These are phyloP conservation scores for Venustampulla echinocandica DNA, from an alignment of 495 filamentous ascomycete species.

Conservation along the genomic window DNA sequence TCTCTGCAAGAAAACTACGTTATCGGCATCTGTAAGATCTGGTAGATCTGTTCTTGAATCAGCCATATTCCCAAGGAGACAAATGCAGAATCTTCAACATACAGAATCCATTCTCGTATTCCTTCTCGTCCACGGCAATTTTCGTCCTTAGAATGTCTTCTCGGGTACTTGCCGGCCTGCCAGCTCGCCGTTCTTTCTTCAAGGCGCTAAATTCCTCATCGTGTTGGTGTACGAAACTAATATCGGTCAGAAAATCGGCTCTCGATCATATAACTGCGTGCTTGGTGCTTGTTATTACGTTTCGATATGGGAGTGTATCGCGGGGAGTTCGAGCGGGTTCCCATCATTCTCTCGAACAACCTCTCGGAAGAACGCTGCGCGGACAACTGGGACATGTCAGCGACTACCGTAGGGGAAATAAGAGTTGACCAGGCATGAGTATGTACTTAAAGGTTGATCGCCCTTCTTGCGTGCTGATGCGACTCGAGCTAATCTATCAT, in stretches of 20 bases:
- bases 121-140: conserved; percentile 61
- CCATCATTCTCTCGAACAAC: conserved; percentile 42
- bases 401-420: not conserved
- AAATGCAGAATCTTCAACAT: conserved; percentile 17
- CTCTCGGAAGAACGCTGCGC: conserved; percentile 64
- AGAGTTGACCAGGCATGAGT: not conserved
- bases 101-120: conserved; percentile 79
- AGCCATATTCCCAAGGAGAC: conserved; percentile 13
- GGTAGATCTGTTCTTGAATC: conserved; percentile 35
- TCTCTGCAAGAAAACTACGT: conserved; percentile 33
- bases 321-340: conserved; percentile 45
- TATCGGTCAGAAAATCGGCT: not conserved
- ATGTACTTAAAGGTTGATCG: conserved; percentile 58
- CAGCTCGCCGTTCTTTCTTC: conserved; percentile 68
- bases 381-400: conserved; percentile 45
- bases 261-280: too few species aligned
- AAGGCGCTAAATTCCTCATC: conserved; percentile 65
- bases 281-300: conserved; percentile 50
- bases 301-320: conserved; percentile 53
- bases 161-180: conserved; percentile 66
- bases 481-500: conserved; percentile 66
- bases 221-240: conserved; percentile 68
- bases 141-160: conserved; percentile 70
- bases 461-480: conserved; percentile 51
- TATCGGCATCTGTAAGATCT: conserved; percentile 38